These are phyloP conservation scores for Fonticula alba DNA, from an alignment of 78 protist genomes.

Conservation along the genomic window DNA sequence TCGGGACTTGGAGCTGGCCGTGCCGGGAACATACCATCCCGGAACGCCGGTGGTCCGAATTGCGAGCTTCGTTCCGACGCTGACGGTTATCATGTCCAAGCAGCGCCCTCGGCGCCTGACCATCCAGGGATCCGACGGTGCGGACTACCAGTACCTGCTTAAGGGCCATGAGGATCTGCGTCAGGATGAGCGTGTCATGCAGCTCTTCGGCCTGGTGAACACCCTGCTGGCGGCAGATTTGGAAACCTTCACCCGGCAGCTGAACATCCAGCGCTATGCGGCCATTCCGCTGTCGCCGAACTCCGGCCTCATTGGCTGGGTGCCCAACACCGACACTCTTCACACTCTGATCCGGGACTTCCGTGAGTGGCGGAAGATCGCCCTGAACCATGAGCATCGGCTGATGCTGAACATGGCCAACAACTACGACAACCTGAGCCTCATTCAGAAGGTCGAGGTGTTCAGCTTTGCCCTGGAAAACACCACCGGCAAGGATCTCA, in stretches of 20 bases:
- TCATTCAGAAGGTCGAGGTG: slow-evolving; percentile 84
- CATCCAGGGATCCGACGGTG: slow-evolving; percentile 69
- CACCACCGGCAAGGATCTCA: slow-evolving; percentile 83
- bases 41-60: slow-evolving; percentile 56
- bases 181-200: slow-evolving; percentile 85
- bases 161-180: slow-evolving; percentile 93
- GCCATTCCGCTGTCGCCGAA: slow-evolving; percentile 69
- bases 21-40: slow-evolving; percentile 73
- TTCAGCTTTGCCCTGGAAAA: slow-evolving; percentile 63
- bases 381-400: slow-evolving; percentile 56
- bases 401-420: slow-evolving; percentile 73
- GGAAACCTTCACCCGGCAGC: slow-evolving; percentile 40
- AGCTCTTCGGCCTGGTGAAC: slow-evolving; percentile 94
- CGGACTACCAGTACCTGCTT: slow-evolving; percentile 62
- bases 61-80: slow-evolving; percentile 42
- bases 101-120: slow-evolving; percentile 90
- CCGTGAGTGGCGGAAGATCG: slow-evolving; percentile 49
- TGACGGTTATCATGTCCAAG: slow-evolving; percentile 82
- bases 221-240: slow-evolving; percentile 56
- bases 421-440: slow-evolving; percentile 71
- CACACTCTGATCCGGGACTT: slow-evolving; percentile 37
- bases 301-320: slow-evolving; percentile 68
- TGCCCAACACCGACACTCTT: slow-evolving; percentile 45
- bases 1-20: slow-evolving; percentile 69
- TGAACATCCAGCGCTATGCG: slow-evolving; percentile 25